Percentiles rank a stretch among this genome's conserved stretches.
phyloP scores from a whole-genome alignment of 495 filamentous ascomycete genomes.

The Penicillium samsonianum region DNA sequence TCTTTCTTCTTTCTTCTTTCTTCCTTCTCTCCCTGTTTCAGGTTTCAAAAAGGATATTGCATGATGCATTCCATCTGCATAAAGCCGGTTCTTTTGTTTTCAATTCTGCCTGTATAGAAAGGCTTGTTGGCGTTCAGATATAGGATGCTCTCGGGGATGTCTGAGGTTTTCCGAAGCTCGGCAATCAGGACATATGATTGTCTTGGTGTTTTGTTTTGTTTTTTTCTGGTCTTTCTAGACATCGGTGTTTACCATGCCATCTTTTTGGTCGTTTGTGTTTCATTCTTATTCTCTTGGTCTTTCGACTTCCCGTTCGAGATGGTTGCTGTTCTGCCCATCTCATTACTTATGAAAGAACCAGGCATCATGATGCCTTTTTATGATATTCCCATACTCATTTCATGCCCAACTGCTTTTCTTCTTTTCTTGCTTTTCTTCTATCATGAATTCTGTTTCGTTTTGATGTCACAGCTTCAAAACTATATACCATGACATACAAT shows the following conservation, averaged over 20 bases:
- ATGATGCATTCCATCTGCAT: slow-evolving; percentile 10
- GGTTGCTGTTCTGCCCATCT: background rate
- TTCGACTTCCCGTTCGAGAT: background rate
- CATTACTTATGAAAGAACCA: background rate
- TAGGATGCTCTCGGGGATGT: slow-evolving; percentile 23
- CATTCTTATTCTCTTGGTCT: background rate
- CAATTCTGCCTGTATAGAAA: slow-evolving; percentile 25
- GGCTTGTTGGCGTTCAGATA: slow-evolving; percentile 38
- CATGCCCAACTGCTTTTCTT: background rate
- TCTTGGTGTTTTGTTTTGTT: slow-evolving; percentile 1
- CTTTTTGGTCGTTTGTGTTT: background rate
- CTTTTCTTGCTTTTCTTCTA: background rate
- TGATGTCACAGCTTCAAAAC: slow-evolving; percentile 8
- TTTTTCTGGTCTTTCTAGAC: background rate
- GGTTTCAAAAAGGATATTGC: slow-evolving; percentile 14
- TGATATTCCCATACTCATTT: slow-evolving; percentile 6
- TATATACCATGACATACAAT: slow-evolving; percentile 11
- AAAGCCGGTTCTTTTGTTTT: slow-evolving; percentile 1
- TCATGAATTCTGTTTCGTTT: background rate
- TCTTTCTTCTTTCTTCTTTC: slow-evolving; percentile 4
- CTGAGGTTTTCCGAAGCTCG: slow-evolving; percentile 14
- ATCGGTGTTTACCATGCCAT: background rate
- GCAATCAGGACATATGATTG: slow-evolving; percentile 9
- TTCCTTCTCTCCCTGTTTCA: slow-evolving; percentile 8
- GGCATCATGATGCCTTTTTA: slow-evolving; percentile 10